These are phyloP conservation scores for Amanita polypyramis DNA, from an alignment of 768 basidiomycete species.

Conservation along the genomic window DNA sequence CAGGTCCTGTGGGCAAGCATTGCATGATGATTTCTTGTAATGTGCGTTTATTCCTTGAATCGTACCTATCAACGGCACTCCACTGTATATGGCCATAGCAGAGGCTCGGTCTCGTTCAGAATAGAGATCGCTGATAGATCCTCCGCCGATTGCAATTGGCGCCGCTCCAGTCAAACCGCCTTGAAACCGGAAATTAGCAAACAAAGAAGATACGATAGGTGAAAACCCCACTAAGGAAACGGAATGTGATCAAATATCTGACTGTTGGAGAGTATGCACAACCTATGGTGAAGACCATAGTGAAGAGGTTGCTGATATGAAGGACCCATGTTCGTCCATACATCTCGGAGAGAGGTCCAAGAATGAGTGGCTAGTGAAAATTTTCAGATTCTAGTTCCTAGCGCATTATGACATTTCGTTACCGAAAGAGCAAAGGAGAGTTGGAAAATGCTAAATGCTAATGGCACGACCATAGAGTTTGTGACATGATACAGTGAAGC, in stretches of 20 bases:
- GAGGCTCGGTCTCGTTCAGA: constrained; percentile 39
- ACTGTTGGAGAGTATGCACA: constrained; percentile 59
- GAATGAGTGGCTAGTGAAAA: constrained; percentile 35
- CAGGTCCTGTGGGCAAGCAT: constrained; percentile 30
- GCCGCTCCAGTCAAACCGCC: constrained; percentile 58
- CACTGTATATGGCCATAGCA: constrained; percentile 59
- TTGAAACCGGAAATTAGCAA: constrained; percentile 14
- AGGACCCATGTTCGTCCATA: constrained; percentile 65
- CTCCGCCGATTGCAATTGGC: constrained; percentile 56
- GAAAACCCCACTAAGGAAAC: constrained; percentile 53
- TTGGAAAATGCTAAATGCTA: constrained; percentile 63
- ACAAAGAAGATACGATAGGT: background rate
- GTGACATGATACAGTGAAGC: constrained; percentile 42
- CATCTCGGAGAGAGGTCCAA: constrained; percentile 65
- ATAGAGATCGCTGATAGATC: constrained; percentile 58
- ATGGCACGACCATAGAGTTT: constrained; percentile 36
- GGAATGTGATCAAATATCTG: constrained; percentile 48
- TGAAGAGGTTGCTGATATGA: constrained; percentile 54
- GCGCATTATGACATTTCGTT: constrained; percentile 10
- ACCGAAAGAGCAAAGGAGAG: constrained; percentile 60
- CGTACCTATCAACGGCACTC: constrained; percentile 54
- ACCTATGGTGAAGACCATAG: constrained; percentile 52
- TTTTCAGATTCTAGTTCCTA: background rate
- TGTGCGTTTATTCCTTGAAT: background rate
- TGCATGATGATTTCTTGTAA: too few species aligned